Percentiles rank a stretch among this genome's conserved stretches.
These are phyloP conservation scores for Scenedesmus sp. DNA, from an alignment of 163 green algal genomes.

Conservation along the genomic window DNA sequence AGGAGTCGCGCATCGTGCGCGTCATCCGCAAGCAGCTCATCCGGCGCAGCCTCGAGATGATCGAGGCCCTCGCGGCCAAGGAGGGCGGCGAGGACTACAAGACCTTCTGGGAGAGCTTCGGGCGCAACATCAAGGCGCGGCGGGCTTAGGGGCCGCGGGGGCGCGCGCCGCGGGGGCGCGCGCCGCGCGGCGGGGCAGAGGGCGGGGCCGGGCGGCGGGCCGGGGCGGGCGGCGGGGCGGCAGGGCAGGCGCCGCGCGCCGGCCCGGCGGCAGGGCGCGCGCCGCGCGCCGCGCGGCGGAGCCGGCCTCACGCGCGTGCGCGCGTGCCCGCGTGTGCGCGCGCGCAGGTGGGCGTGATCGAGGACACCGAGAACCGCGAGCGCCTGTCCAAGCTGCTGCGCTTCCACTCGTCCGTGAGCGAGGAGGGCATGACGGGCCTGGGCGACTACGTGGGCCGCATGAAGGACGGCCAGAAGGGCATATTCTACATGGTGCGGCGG, in stretches of 20 bases:
- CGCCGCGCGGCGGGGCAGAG: too few relatives aligned
- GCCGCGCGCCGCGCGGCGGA: too few relatives aligned
- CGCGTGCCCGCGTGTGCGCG: too few relatives aligned
- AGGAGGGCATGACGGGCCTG: conserved; percentile 75
- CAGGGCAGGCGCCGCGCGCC: too few relatives aligned
- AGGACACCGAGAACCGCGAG: conserved; percentile 90
- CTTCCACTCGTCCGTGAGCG: conserved; percentile 71
- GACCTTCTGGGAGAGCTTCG: conserved; percentile 97
- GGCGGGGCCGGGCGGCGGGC: too few relatives aligned
- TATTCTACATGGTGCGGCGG: conserved; percentile 92
- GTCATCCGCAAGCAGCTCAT: conserved; percentile 96
- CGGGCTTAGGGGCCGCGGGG: too few relatives aligned
- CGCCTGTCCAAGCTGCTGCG: conserved; percentile 86
- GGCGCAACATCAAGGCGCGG: conserved; percentile 83
- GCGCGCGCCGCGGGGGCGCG: too few relatives aligned
- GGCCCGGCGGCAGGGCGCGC: too few relatives aligned
- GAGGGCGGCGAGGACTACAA: conserved; percentile 86
- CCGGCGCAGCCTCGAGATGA: conserved; percentile 88
- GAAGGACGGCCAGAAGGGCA: conserved; percentile 87
- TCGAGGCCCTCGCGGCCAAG: conserved; percentile 83
- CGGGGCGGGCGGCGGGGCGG: too few relatives aligned
- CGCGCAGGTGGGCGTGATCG: conserved; percentile 87
- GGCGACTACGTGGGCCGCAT: conserved; percentile 76
- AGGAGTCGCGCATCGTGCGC: conserved; percentile 92
- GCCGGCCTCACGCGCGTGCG: too few relatives aligned